Conservation (phyloP, 192 early-diverging fungal species). For the Backusella macrospora region DNA sequence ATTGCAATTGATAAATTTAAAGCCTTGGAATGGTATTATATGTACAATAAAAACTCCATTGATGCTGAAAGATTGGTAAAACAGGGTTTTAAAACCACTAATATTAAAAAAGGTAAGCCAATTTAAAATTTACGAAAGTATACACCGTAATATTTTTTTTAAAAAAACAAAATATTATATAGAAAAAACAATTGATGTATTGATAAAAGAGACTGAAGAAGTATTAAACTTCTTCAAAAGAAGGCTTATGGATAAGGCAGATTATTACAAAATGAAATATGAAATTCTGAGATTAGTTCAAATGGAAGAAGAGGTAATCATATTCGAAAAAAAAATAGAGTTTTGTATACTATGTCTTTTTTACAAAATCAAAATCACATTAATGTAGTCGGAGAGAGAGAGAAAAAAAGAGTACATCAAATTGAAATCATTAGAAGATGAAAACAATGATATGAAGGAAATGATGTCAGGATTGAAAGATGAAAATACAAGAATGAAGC, state of each 20-base stretch:
- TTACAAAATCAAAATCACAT: background rate
- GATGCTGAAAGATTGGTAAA: background rate
- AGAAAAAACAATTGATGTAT: background rate
- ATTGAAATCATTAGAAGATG: too few species aligned
- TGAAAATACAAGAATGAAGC: background rate
- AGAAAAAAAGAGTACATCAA: background rate
- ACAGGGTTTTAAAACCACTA: background rate
- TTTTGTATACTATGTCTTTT: background rate
- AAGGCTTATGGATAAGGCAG: background rate
- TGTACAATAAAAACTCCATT: background rate
- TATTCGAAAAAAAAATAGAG: background rate
- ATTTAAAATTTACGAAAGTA: too few species aligned
- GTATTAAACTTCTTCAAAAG: background rate
- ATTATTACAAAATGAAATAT: background rate
- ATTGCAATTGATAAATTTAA: background rate
- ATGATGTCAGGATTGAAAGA: too few species aligned
- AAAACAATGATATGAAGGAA: too few species aligned
- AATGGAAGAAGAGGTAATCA: background rate
- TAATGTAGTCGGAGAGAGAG: background rate
- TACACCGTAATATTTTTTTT: background rate
- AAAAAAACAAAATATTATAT: background rate
- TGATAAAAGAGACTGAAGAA: background rate
- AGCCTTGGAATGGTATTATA: background rate
- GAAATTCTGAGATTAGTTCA: background rate
- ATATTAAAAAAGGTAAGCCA: background rate